A percentile compares a stretch with the other conserved stretches of the same genome.
Conservation (phyloP, 208 protist genomes). For the Acanthamoeba royreba region DNA sequence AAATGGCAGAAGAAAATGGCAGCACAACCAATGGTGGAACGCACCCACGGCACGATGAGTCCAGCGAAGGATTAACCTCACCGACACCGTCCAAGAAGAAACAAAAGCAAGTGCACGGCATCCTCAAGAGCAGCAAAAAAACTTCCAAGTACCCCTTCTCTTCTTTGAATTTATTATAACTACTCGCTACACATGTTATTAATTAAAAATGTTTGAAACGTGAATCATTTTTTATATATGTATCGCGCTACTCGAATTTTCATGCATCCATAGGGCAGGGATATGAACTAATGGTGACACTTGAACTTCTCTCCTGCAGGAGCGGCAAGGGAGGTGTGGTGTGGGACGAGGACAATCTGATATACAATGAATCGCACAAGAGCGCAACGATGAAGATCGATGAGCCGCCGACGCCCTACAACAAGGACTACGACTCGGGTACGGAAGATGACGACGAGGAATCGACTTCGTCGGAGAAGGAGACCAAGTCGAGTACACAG, state of each 20-base stretch:
- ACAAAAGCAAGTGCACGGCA: conserved; percentile 33
- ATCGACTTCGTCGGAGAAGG: not conserved
- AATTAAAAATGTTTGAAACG: too few species aligned
- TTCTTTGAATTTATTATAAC: not conserved
- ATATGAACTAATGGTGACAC: too few species aligned
- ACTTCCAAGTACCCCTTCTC: not conserved
- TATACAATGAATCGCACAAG: conserved; percentile 6
- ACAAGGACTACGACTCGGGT: conserved; percentile 7
- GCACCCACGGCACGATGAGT: too few species aligned
- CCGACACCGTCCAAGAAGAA: not conserved
- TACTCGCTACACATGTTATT: not conserved
- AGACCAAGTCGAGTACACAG: not conserved
- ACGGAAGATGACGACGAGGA: not conserved
- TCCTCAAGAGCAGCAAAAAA: conserved; percentile 12
- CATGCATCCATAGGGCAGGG: too few species aligned
- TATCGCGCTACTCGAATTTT: too few species aligned
- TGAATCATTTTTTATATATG: too few species aligned
- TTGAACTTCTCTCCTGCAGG: too few species aligned
- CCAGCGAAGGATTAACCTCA: too few species aligned
- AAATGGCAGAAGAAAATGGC: too few species aligned
- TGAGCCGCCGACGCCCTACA: conserved; percentile 20
- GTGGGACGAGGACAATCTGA: conserved; percentile 33
- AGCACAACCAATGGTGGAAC: too few species aligned
- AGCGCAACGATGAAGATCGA: conserved; percentile 36
- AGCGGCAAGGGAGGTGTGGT: not conserved